phyloP scores from a whole-genome alignment of 257 asterid species.

The Perilla frutescens region DNA sequence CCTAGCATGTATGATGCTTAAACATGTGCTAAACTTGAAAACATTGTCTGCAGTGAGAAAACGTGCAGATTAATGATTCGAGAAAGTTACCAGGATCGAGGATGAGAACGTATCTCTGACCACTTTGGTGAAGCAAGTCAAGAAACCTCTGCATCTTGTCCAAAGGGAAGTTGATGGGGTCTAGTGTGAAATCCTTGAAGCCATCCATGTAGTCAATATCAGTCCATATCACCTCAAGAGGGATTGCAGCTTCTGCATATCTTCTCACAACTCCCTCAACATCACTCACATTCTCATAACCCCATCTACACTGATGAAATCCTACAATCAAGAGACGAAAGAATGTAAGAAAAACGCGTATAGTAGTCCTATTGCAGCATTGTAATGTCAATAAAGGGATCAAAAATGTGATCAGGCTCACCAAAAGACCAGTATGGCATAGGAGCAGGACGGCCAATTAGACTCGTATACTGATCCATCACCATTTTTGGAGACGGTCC shows the following conservation, averaged over 20 bases:
- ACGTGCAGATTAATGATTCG: no score
- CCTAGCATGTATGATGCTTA: background rate
- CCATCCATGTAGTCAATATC: conserved; percentile 94
- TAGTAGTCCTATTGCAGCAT: no score
- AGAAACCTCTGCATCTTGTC: conserved; percentile 61
- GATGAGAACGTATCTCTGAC: conserved; percentile 75
- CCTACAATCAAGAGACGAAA: conserved; percentile 48
- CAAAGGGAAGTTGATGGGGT: conserved; percentile 72
- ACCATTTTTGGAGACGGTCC: conserved; percentile 79
- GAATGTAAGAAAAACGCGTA: background rate
- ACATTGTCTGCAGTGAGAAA: background rate
- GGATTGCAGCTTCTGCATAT: conserved; percentile 72
- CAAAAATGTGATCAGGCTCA: conserved; percentile 31
- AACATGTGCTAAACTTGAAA: background rate
- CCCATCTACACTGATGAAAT: conserved; percentile 85
- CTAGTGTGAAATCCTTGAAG: conserved; percentile 85
- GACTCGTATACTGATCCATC: conserved; percentile 74
- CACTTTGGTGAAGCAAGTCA: conserved; percentile 62
- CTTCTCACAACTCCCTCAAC: conserved; percentile 73
- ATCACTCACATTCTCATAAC: conserved; percentile 67
- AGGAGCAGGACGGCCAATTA: conserved; percentile 84
- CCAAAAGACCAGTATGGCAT: conserved; percentile 97
- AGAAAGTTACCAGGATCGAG: conserved; percentile 76
- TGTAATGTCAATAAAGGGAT: no score
- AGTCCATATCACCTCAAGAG: conserved; percentile 93